Evolutionary conservation across 2,329 filamentous ascomycete species (phyloP), one percentile per base, ranked within the genome.

Genomic region (Fusarium sp.): DNA sequence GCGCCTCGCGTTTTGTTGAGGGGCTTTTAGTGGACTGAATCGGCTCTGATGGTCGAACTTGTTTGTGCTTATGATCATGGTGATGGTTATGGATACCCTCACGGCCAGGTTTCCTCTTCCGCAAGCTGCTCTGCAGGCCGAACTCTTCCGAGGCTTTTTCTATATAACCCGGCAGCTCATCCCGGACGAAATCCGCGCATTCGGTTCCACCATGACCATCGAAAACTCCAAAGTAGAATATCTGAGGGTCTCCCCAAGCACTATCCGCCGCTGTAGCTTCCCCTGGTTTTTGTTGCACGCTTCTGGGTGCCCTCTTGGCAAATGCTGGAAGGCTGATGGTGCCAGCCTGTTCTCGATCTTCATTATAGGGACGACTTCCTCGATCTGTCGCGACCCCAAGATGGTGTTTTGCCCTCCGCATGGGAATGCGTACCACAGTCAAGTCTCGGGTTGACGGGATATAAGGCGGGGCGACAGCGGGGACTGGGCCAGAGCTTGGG

Each of bases 151-250:
- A 93, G 0, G 94, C 90, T 74, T 94, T 89, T 82, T 99, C 96
- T 41, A 99, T 91, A 81, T 98, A 98, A 15, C 90, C 90, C 81
- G 98, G 96, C 69, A 99, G 84, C 79, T 93, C 90, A 69, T 98
- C 94, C 66, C 91, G 89, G 75, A 98, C 83, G 77, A 98, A 98
- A 24, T 92, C 91, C 68, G 94, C 95, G 82, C 96, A 98, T 81
- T 98, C 93, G 26, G 86, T 89, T 26, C 96, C 96, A 15, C 96
- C 96, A 84, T 99, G 96, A 6, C 96, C 96, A 82, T 99, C 96
- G 79, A 98, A 99, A 3, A 98, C 91, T 3, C 90, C 95, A 87
- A 98, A 99, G 82, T 98, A 99, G 83, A 99, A 99, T 39, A 98
- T 92, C 81, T 98, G 96, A 3, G 96, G 96, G 80, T 98, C 96